Conservation (phyloP, 768 basidiomycete genomes). For the Ephemerocybe angulata region DNA sequence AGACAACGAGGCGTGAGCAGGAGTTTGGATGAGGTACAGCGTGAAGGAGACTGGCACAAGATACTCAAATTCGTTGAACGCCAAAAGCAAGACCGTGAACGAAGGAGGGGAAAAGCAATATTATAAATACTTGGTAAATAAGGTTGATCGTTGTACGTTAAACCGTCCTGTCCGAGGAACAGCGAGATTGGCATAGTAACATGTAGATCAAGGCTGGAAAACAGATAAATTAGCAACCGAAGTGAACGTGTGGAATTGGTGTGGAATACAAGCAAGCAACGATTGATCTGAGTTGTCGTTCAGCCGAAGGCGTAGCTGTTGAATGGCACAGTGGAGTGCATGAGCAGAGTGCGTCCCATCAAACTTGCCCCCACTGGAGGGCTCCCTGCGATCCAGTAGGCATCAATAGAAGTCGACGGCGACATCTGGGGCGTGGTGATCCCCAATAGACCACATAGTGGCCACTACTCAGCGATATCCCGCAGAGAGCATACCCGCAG, state of each 20-base stretch:
- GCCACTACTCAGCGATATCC: slow-evolving; percentile 31
- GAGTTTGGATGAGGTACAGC: too few relatives aligned
- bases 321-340: slow-evolving; percentile 4
- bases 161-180: too few relatives aligned
- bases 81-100: too few relatives aligned
- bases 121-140: too few relatives aligned
- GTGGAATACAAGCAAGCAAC: neutral
- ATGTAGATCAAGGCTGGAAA: too few relatives aligned
- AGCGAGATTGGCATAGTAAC: too few relatives aligned
- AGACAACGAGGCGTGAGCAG: too few relatives aligned
- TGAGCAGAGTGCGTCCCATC: neutral
- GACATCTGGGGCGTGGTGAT: slow-evolving; percentile 10
- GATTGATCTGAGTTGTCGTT: neutral
- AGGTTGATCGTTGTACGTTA: too few relatives aligned
- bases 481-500: slow-evolving; percentile 34
- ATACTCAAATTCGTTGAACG: too few relatives aligned
- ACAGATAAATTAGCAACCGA: neutral
- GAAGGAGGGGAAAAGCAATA: too few relatives aligned
- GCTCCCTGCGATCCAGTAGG: neutral
- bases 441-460: slow-evolving; percentile 37
- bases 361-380: neutral
- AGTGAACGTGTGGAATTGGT: slow-evolving; percentile 2
- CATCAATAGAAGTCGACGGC: slow-evolving; percentile 10
- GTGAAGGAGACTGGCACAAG: too few relatives aligned
- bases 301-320: neutral